Base-by-base conservation (phyloP, 345 rosid genomes). In the Iberis pinnata region DNA sequence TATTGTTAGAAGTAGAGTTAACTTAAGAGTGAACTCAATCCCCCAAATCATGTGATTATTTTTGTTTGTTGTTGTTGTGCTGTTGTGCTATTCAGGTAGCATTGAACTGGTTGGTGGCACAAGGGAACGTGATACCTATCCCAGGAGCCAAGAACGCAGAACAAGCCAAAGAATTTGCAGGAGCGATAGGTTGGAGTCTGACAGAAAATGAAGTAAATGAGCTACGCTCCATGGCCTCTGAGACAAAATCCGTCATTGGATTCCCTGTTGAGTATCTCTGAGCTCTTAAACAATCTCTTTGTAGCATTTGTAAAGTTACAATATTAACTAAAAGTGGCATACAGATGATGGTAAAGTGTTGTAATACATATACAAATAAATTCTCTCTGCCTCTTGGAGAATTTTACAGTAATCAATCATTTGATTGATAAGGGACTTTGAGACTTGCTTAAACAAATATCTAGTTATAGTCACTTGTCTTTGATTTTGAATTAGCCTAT, bases 51-150 rank as follows among this genome's bases (percentile, higher is more conserved):
- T 36, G 29, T 55, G 43, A 14, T 29, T n/a, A n/a, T n/a, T n/a
- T n/a, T 35, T 4, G 49, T 1, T 5, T 11, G 32, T 36, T 49
- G 58, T 36, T 49, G 31, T 39, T 49, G 27, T 40, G 16, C 56
- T 60, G 16, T 59, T 60, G 41, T 49, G 49, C 10, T 56, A 18
- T 52, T 44, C 47, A 87, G 98, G 96, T 92, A 12, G 88, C 12
- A 56, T 74, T 92, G 53, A 92, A 92, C 73, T 92, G 98, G 98
- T 71, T 92, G 65, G 73, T 85, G 61, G 88, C 88, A 8, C 98
- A 85, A 62, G 95, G 75, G 29, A 92, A 88, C 49, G 93, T 88
- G 12, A 78, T 83, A 53, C 98, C 98, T 11, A 92, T 92, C 67
- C 96, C 98, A 2, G 98, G 98, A 68, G 98, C 96, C 58, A 90